Percentiles rank a stretch among this genome's conserved stretches.
phyloP scores from a whole-genome alignment of 768 basidiomycete species.

The Vararia minispora region DNA sequence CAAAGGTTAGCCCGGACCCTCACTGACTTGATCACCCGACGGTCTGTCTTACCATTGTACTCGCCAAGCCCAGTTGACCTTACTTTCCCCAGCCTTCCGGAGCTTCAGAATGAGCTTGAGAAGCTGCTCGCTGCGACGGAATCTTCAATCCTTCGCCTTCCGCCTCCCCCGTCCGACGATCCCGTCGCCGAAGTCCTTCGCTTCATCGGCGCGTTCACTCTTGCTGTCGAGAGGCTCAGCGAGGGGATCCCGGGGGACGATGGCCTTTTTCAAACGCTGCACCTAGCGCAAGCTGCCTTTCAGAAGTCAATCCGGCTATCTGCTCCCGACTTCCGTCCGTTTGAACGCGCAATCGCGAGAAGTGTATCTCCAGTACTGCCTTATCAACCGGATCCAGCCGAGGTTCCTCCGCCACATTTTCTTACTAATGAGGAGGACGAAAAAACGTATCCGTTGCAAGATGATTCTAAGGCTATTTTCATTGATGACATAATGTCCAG shows the following conservation, averaged over 20 bases:
- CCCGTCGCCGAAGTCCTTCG: conserved; percentile 41
- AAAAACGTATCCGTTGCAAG: conserved; percentile 12
- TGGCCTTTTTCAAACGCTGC: conserved; percentile 45
- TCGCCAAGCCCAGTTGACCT: background rate
- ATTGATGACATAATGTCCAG: conserved; percentile 36
- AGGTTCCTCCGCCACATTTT: conserved; percentile 18
- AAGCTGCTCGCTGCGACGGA: conserved; percentile 27
- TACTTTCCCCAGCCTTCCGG: conserved; percentile 37
- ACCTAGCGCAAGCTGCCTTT: conserved; percentile 35
- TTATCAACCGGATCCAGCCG: no score
- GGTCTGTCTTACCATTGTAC: conserved; percentile 3
- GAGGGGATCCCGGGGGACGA: conserved; percentile 38
- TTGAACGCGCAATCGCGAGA: conserved; percentile 16
- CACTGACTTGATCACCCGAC: conserved; percentile 7
- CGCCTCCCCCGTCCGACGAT: conserved; percentile 41
- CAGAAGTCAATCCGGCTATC: conserved; percentile 34
- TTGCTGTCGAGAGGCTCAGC: conserved; percentile 31
- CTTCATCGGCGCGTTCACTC: conserved; percentile 32
- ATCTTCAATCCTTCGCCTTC: conserved; percentile 20
- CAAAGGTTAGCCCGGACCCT: conserved; percentile 5
- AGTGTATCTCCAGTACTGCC: background rate
- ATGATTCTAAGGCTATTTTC: conserved; percentile 22
- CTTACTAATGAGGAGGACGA: conserved; percentile 29
- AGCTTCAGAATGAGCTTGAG: conserved; percentile 45
- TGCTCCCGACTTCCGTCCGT: conserved; percentile 45